Evolutionary conservation across 2,329 filamentous ascomycete genomes (phyloP), one percentile per base, ranked within the genome.

Genomic region (Periconia sp.): DNA sequence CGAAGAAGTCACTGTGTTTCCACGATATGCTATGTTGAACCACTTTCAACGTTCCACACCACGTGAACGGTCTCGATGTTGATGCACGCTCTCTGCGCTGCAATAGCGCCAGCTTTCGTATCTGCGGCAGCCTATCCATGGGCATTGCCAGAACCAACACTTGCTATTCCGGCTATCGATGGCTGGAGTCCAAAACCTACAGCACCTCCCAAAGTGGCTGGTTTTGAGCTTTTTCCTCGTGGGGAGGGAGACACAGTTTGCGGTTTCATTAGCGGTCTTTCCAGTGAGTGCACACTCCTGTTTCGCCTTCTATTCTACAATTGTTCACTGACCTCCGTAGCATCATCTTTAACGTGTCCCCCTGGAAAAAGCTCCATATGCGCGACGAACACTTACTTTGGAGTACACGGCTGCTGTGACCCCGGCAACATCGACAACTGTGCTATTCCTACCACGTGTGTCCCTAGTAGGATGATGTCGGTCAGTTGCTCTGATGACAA

Each of bases 371-470:
- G 59, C 23, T 58, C 65, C 33, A 30, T 33, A 45, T 74, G 71
- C 57, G 70, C 70, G 31, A 73, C 70, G 46, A 72, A 72, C 52
- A 64, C 61, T 7, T 57, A 53, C 50, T 61, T 62, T 15, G 68
- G 63, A 41, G 65, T 66, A 3, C 69, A 72, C 35, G 70, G 70
- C 45, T 74, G 71, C 59, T 74, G 71, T 55, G 52, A 70, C 43
- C 56, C 63, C 1, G 33, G 50, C 1, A 43, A 57, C 8, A 54
- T 68, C 2, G 48, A 59, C 1, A 27, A 61, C 6, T 74, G 71
- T 51, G 61, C 45, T 9, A 59, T 74, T 15, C 56, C 62, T 7
- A 74, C 71, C 10, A 58, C 68, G 20, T 74, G 71, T 58, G 62
- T 73, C 20, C 52, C 66, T 6, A 61, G 54, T 9, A 61, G 56